Percentiles rank a stretch among this genome's conserved stretches.
These are phyloP conservation scores for Chlamydomonas incerta DNA, from an alignment of 139 green algal species.

Conservation along the genomic window DNA sequence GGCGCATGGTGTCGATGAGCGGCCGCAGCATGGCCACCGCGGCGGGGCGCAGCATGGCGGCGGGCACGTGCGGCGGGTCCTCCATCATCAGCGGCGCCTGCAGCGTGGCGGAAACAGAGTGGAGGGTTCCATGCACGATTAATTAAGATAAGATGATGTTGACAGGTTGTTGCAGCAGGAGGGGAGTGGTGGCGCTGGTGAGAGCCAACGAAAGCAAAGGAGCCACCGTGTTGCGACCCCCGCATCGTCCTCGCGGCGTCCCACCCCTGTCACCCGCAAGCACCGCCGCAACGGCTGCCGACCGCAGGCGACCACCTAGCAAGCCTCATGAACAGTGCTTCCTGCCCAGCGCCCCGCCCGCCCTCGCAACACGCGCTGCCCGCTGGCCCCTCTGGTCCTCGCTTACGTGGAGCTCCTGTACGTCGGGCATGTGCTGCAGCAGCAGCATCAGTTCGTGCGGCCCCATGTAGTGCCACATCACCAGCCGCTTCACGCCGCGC, in stretches of 20 bases:
- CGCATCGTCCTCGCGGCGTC: no score
- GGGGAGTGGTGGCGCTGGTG: no score
- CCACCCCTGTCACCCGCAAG: no score
- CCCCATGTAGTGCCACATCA: slow-evolving; percentile 17
- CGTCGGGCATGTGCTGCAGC: slow-evolving; percentile 15
- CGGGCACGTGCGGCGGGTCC: slow-evolving; percentile 18
- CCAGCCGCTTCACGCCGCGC: not conserved
- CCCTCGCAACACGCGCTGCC: no score
- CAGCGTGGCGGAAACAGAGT: not conserved
- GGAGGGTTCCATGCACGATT: no score
- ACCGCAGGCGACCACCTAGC: no score
- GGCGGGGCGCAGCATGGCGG: slow-evolving; percentile 13
- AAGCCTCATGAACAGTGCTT: no score
- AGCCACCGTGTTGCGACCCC: no score
- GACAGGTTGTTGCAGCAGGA: not conserved
- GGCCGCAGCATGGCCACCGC: slow-evolving; percentile 17
- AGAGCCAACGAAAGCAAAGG: no score
- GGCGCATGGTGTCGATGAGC: not conserved
- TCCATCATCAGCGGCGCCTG: slow-evolving; percentile 12
- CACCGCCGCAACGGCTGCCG: no score
- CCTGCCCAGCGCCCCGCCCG: no score
- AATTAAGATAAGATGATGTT: not conserved
- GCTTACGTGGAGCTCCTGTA: not conserved
- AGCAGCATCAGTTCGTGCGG: not conserved
- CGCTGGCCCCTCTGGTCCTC: no score